Evolutionary conservation across 2,329 filamentous ascomycete genomes (phyloP), one percentile per base, ranked within the genome.

Genomic region (Cladophialophora exuberans): DNA sequence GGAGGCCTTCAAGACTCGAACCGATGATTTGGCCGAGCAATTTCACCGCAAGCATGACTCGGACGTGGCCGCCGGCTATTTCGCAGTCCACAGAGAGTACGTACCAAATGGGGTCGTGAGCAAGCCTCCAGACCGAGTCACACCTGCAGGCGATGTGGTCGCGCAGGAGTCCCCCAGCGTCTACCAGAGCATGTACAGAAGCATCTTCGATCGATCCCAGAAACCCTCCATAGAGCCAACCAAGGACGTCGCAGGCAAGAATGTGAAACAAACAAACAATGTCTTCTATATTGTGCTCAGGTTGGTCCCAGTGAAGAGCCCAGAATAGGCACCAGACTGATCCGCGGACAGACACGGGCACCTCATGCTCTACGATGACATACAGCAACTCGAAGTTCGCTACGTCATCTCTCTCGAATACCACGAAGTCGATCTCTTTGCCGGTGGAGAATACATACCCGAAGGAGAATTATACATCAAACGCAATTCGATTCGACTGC

Each of bases 391-490:
- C 64, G 94, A 99, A 73, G 94, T 99, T 13, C 88, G 93, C 60
- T 91, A 97, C 74, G 94, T 99, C 51, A 90, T 99, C 53, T 96
- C 92, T 0, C 81, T 99, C 7, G 88, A 90, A 28, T 88, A 96
- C 66, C 90, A 97, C 73, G 82, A 87, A 58, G 83, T 97, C 53
- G 88, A 86, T 64, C 84, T 97, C 66, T 94, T 92, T 71, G 89
- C 87, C 5, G 93, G 91, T 23, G 88, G 85, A 52, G 85, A 87
- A 11, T 73, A 77, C 49, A 92, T 93, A 22, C 89, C 88, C 0
- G 94, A 99, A 70, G 91, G 91, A 53, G 94, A 99, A 73, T 78
- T 99, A 3, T 99, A 90, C 76, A 94, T 97, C 73, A 97, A 97
- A 75, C 82, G 92, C 60, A 96, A 96, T 71, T 91, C 92, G 47